A percentile compares a stretch with the other conserved stretches of the same genome.
These are phyloP conservation scores for Suhomyces pyralidae DNA, from an alignment of 805 yeast genomes.

Conservation along the genomic window DNA sequence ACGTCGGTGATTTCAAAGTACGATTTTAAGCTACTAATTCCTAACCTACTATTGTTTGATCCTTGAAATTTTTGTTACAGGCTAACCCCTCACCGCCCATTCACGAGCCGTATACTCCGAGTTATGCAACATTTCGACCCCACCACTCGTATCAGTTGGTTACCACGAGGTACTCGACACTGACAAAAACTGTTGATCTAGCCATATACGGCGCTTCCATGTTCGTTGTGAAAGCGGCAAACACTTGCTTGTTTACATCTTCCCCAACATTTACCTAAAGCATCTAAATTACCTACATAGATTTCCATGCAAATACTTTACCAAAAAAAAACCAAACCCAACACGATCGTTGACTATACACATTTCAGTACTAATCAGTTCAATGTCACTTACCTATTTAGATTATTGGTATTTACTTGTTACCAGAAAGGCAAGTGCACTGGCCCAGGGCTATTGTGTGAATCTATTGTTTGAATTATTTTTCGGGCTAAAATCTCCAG, in stretches of 20 bases:
- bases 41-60: background rate
- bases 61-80: background rate
- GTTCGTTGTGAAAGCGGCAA: background rate
- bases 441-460: background rate
- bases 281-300: background rate
- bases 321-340: background rate
- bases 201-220: background rate
- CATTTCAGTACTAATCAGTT: background rate
- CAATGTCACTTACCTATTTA: background rate
- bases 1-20: background rate
- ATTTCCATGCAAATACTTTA: background rate
- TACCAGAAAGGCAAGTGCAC: background rate
- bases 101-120: background rate
- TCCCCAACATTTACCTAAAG: background rate
- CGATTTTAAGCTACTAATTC: background rate
- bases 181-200: background rate
- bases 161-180: background rate
- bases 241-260: background rate
- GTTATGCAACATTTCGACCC: background rate
- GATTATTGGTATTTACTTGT: background rate
- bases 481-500: background rate
- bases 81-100: background rate
- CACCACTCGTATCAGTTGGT: background rate
- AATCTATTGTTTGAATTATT: background rate
- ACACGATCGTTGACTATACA: background rate